Base-by-base conservation (phyloP, 805 yeast genomes). In the Myxozyma neglecta region DNA sequence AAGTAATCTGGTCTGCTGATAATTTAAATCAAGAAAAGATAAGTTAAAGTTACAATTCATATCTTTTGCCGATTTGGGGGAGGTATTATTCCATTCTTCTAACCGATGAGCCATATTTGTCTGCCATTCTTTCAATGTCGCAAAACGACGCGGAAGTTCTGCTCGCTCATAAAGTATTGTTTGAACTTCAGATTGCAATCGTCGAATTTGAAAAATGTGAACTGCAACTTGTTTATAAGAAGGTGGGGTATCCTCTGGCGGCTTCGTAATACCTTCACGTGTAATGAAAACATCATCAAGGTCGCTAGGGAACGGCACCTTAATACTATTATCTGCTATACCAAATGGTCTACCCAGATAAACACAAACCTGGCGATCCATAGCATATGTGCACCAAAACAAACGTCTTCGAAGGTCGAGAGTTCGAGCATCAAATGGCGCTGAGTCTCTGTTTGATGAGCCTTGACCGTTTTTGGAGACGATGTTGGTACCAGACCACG, bases 341-440 rank as follows among this genome's bases (percentile, higher is more conserved):
- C 96, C 94, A 66, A 88, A 86, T 0, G 97, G 97, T 43, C 97
- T 80, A 0, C 96, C 96, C 54, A 91, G 77, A 71, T 90, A 90
- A 48, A 91, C 85, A 71, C 96, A 88, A 9, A 90, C 85, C 71
- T 90, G 96, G 29, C 97, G 76, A 72, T 91, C 97, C 58, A 92
- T 74, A 0, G 92, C 82, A 72, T 91, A 91, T 1, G 93, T 85
- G 72, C 96, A 88, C 97, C 97, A 91, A 69, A 92, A 91, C 34
- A 89, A 72, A 48, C 96, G 75, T 68, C 96, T 79, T 61, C 96
- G 78, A 73, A 87, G 74, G 70, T 91, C 97, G 37, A 82, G 75
- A 0, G 81, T 76, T 68, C 81, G 85, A 0, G 87, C 82, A 64
- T 85, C 85, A 57, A 75, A 53, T 29, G 51, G 56, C 8, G 34